Evolutionary conservation across 2,329 filamentous ascomycete species (phyloP).

Genomic region (Lasiodiplodia sp.): DNA sequence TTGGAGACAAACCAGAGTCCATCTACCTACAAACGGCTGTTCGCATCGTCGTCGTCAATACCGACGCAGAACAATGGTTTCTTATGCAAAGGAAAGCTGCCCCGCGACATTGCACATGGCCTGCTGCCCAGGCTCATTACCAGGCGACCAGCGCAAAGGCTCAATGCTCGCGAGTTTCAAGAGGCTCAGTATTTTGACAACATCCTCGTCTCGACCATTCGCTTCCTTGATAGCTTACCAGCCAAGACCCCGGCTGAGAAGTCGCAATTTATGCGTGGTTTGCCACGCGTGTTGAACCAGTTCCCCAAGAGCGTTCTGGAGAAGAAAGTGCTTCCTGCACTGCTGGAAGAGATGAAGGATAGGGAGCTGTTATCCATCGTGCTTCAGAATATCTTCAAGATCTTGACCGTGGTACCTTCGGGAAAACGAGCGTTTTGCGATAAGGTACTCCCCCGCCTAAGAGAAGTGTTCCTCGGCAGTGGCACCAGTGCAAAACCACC

Average conservation of each 20-base stretch:
- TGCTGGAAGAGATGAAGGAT: constrained; percentile 94
- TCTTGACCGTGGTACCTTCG: constrained; percentile 78
- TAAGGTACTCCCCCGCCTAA: constrained; percentile 82
- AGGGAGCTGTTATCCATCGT: constrained; percentile 84
- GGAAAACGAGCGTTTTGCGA: constrained; percentile 83
- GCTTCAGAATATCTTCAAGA: constrained; percentile 90
- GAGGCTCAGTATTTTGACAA: constrained; percentile 97
- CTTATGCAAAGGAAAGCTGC: constrained; percentile 78
- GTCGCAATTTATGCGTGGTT: constrained; percentile 85
- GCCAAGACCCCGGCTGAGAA: constrained; percentile 94
- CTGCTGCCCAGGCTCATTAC: constrained; percentile 89
- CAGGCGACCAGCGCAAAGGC: constrained; percentile 81
- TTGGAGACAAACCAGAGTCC: constrained; percentile 81
- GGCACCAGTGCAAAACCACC: constrained; percentile 51
- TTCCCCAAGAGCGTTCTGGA: constrained; percentile 95
- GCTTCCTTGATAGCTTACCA: constrained; percentile 89
- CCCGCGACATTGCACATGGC: constrained; percentile 75
- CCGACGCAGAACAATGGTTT: constrained; percentile 86
- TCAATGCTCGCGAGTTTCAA: constrained; percentile 91
- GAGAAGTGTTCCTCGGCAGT: constrained; percentile 78
- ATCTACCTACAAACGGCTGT: constrained; percentile 84
- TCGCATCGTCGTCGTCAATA: constrained; percentile 78
- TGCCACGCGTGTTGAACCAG: constrained; percentile 85
- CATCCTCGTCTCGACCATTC: constrained; percentile 92
- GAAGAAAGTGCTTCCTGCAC: constrained; percentile 87